These are phyloP conservation scores for Syncephalis fuscata DNA, from an alignment of 371 early-diverging fungal species.

Conservation along the genomic window DNA sequence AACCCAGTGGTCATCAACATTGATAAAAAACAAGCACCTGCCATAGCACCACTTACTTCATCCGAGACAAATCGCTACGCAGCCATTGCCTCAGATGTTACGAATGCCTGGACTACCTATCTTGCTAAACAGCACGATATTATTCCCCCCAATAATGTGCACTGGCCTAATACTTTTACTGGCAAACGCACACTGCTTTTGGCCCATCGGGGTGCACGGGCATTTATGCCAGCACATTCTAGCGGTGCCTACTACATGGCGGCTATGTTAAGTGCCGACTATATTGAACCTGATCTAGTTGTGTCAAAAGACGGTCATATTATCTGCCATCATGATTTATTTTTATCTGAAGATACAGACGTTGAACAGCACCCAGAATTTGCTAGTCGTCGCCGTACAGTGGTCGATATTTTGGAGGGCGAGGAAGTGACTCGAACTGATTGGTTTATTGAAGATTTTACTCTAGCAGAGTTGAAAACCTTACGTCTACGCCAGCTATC, in stretches of 20 bases:
- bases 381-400: constrained; percentile 9
- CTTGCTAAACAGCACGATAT: not conserved
- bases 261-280: constrained; percentile 18
- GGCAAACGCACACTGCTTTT: constrained; percentile 12
- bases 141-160: not conserved
- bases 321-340: constrained; percentile 20
- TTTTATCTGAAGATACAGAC: constrained; percentile 16
- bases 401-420: constrained; percentile 8
- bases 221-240: constrained; percentile 23
- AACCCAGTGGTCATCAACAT: too few species aligned
- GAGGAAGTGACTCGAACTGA: constrained; percentile 7
- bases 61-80: too few species aligned
- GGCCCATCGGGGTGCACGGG: constrained; percentile 25
- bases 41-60: too few species aligned
- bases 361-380: constrained; percentile 12
- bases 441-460: constrained; percentile 22
- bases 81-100: too few species aligned
- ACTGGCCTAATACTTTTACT: constrained; percentile 16
- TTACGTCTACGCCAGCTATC: constrained; percentile 10
- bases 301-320: constrained; percentile 21
- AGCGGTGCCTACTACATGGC: constrained; percentile 21
- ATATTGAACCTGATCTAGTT: constrained; percentile 21
- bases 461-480: constrained; percentile 13
- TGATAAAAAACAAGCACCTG: too few species aligned
- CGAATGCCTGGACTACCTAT: too few species aligned